Conservation (phyloP, 352 stramenopile species). For the Globisporangium abappressorium region DNA sequence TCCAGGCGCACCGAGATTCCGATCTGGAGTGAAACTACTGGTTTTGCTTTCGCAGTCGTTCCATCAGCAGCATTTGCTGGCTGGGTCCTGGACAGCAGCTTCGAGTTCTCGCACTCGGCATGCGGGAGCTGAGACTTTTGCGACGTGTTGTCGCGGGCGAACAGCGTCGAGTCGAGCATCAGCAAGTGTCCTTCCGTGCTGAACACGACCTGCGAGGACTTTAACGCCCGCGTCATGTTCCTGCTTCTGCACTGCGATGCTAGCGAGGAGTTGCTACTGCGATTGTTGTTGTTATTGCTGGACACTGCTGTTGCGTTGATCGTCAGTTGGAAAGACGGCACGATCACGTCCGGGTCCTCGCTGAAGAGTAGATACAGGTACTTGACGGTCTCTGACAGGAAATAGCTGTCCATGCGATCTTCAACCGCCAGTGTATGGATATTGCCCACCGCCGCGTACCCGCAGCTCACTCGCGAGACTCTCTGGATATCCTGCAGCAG, state of each 20-base stretch:
- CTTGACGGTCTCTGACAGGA: constrained; percentile 98
- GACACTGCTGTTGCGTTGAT: constrained; percentile 1
- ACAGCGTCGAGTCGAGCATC: constrained; percentile 57
- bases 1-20: constrained; percentile 57
- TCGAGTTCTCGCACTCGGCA: constrained; percentile 53
- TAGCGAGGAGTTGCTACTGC: not conserved
- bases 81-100: constrained; percentile 26
- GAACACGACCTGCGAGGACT: constrained; percentile 73
- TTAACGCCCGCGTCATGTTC: constrained; percentile 35
- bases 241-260: not conserved
- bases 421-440: constrained; percentile 89
- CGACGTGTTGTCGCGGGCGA: constrained; percentile 20
- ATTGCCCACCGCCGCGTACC: constrained; percentile 90
- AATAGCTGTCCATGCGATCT: constrained; percentile 99
- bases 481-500: constrained; percentile 87
- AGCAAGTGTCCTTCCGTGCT: constrained; percentile 83
- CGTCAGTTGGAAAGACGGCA: constrained; percentile 34
- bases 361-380: constrained; percentile 99
- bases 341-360: constrained; percentile 76
- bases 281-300: not conserved
- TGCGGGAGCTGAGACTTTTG: constrained; percentile 8
- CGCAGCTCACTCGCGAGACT: constrained; percentile 87
- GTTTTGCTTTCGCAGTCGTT: not conserved
- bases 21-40: constrained; percentile 27
- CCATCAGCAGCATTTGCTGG: not conserved